Percentiles rank a stretch among this genome's conserved stretches.
Evolutionary conservation across 228 moss, liverwort and hornwort genomes (phyloP).

Genomic region (Sphagnum magellanicum): DNA sequence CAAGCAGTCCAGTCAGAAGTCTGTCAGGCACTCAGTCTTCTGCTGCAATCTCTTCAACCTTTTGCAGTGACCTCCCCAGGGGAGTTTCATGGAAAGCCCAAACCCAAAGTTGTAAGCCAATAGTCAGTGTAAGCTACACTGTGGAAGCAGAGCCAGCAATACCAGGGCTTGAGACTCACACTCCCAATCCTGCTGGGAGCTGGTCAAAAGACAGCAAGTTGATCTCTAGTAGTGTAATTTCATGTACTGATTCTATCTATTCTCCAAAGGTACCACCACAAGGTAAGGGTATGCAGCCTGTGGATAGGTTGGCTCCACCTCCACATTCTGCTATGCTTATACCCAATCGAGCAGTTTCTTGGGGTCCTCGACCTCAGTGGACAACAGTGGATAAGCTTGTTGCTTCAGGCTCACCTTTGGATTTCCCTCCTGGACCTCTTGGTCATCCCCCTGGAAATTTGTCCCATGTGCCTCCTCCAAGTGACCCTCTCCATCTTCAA

Average conservation of each 20-base stretch:
- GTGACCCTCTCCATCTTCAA: constrained; percentile 17
- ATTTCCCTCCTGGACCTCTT: constrained; percentile 27
- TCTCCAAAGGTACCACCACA: constrained; percentile 13
- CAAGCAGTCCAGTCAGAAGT: no score
- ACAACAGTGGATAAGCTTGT: constrained; percentile 22
- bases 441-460: constrained; percentile 30
- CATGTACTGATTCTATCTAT: neutral
- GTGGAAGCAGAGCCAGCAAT: neutral
- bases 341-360: constrained; percentile 12
- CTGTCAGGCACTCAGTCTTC: no score
- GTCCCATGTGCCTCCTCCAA: constrained; percentile 22
- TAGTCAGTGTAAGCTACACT: neutral
- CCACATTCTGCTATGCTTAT: constrained; percentile 14
- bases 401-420: constrained; percentile 18
- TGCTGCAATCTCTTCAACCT: no score
- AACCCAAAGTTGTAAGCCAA: neutral
- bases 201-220: neutral
- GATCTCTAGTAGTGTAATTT: neutral
- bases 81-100: neutral
- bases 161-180: neutral
- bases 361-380: constrained; percentile 43
- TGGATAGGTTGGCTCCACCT: constrained; percentile 17
- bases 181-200: neutral
- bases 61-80: no score
- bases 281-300: constrained; percentile 19